Conservation (phyloP, 208 protist genomes). For the Phytomonas sp. region DNA sequence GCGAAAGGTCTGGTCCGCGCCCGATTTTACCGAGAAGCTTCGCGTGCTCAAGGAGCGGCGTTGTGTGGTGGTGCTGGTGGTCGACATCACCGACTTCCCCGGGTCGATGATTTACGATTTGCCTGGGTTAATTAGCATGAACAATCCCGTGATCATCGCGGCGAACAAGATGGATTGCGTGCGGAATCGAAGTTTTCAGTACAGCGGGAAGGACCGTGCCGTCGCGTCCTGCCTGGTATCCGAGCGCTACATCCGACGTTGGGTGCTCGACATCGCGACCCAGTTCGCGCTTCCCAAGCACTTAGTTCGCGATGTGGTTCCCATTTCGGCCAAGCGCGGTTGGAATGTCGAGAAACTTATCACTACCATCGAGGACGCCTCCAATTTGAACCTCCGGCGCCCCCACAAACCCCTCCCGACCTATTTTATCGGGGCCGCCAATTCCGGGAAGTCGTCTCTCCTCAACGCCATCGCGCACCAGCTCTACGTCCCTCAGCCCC, state of each 20-base stretch:
- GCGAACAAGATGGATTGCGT: slow-evolving; percentile 91
- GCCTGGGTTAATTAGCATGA: slow-evolving; percentile 88
- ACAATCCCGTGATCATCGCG: slow-evolving; percentile 86
- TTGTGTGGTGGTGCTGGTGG: slow-evolving; percentile 83
- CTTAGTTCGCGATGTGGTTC: slow-evolving; percentile 63
- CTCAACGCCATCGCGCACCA: slow-evolving; percentile 86
- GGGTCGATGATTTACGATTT: slow-evolving; percentile 88
- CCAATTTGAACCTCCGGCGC: slow-evolving; percentile 77
- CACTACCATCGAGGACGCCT: slow-evolving; percentile 48
- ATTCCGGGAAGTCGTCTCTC: slow-evolving; percentile 90
- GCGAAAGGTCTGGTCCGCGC: slow-evolving; percentile 81
- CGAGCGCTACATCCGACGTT: slow-evolving; percentile 63
- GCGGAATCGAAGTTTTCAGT: slow-evolving; percentile 73
- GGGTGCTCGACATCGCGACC: slow-evolving; percentile 75
- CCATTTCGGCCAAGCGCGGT: slow-evolving; percentile 83
- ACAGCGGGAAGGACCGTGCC: slow-evolving; percentile 62
- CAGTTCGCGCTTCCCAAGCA: slow-evolving; percentile 77
- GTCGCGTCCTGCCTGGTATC: slow-evolving; percentile 59
- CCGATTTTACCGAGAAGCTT: slow-evolving; percentile 85
- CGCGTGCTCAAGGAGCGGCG: slow-evolving; percentile 67
- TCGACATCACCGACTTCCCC: slow-evolving; percentile 88
- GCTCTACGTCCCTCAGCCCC: slow-evolving; percentile 77
- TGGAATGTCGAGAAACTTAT: slow-evolving; percentile 82
- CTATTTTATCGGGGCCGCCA: slow-evolving; percentile 85
- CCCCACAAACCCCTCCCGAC: slow-evolving; percentile 66